phyloP scores from a whole-genome alignment of 352 stramenopile genomes.

The Globisporangium cystogenes region DNA sequence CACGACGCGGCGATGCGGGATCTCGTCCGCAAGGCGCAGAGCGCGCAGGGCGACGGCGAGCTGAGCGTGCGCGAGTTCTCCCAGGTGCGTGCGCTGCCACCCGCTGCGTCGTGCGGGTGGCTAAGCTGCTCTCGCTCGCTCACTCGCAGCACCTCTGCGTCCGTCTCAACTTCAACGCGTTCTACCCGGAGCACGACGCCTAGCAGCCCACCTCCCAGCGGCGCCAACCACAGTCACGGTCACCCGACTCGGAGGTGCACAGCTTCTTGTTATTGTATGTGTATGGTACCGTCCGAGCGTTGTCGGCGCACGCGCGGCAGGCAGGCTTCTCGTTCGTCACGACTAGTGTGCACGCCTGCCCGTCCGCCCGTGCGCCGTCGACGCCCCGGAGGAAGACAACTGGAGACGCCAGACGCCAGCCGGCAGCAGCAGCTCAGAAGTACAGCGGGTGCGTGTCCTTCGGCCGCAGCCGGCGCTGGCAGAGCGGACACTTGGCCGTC shows the following conservation, averaged over 20 bases:
- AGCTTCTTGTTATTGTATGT: background rate
- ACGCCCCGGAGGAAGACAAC: background rate
- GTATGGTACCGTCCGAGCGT: background rate
- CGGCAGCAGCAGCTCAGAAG: slow-evolving; percentile 33
- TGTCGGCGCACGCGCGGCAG: too few species aligned
- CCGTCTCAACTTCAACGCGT: slow-evolving; percentile 57
- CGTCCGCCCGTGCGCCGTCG: too few species aligned
- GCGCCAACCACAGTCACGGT: background rate
- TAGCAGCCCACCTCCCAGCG: background rate
- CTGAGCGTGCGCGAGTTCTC: slow-evolving; percentile 30
- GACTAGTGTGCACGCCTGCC: background rate
- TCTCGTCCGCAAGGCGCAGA: slow-evolving; percentile 23
- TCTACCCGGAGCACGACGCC: slow-evolving; percentile 13
- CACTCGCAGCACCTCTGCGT: slow-evolving; percentile 40
- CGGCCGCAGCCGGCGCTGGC: slow-evolving; percentile 46
- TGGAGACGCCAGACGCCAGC: too few species aligned
- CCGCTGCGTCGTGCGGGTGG: too few species aligned
- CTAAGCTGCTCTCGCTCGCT: too few species aligned
- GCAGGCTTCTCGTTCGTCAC: background rate
- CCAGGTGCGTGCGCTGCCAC: slow-evolving; percentile 22
- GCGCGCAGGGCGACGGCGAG: slow-evolving; percentile 16
- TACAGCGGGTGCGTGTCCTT: slow-evolving; percentile 79
- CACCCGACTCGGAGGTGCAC: background rate
- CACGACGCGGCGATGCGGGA: slow-evolving; percentile 17
- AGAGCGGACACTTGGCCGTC: slow-evolving; percentile 73